Evolutionary conservation across 306 rosid species (phyloP), one percentile per base, ranked within the genome.

Genomic region (Coriaria nepalensis): DNA sequence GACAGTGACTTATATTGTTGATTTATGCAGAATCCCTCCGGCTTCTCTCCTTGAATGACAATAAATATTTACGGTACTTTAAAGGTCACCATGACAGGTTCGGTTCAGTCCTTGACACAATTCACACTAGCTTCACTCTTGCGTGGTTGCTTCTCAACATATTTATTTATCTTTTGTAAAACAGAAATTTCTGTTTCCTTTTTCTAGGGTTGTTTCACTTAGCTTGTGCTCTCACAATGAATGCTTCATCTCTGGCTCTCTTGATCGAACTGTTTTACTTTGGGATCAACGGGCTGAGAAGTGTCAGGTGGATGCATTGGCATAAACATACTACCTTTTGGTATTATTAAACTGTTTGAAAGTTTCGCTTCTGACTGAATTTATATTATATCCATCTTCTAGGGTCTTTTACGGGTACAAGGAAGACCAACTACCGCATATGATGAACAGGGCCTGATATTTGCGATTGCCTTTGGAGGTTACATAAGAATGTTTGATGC

Each of bases 71-170:
- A 73, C 77, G 94, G 69, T 90, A 90, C 73, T 90, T 84, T 71
- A 90, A 79, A 75, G 97, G 97, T 48, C 97, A 90, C 61, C 97
- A 84, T 55, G 95, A 81, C 81, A 84, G 95, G 97, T 90, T 60
- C 50, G 45, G 38, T 49, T 54, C 3, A 3, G 29, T 20, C 29
- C 29, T 20, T 20, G 29, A 20, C 29, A 3, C 29, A 20, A 20
- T 20, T 1, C 2, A 20, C 29, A 20, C 29, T 20, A 20, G 29
- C 29, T 20, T 20, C 29, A 20, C 29, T 20, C 29, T 20, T 20
- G 29, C 29, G 29, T 20, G 29, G 29, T 20, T 20, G 29, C 29
- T 20, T 20, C 29, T 20, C 29, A 20, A 20, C 29, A 1, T 20
- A 20, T 20, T 46, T 0, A 4, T 45, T n/a, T n/a, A 45, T 20